A percentile compares a stretch with the other conserved stretches of the same genome.
Conservation (phyloP, 352 stramenopile species). For the Phytophthora pini region DNA sequence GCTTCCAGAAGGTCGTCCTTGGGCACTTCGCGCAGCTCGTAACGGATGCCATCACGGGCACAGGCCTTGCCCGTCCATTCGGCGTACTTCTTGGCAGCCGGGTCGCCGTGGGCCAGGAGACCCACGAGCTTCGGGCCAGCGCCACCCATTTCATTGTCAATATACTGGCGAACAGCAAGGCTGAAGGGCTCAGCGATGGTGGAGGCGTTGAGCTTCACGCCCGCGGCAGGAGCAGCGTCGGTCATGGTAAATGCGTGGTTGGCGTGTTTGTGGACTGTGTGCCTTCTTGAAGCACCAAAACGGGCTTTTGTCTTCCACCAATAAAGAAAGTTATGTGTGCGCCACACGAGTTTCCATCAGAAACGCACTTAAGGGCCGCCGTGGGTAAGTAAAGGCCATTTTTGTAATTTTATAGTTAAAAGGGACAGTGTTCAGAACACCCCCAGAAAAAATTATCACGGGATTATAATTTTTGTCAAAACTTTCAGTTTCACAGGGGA, state of each 20-base stretch:
- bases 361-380: no score
- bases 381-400: no score
- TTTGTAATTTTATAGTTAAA: no score
- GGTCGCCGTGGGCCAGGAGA: constrained; percentile 96
- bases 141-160: constrained; percentile 75
- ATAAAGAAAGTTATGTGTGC: constrained; percentile 6
- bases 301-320: constrained; percentile 10
- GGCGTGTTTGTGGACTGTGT: constrained; percentile 8
- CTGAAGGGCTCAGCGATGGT: constrained; percentile 90
- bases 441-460: no score
- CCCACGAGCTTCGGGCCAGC: constrained; percentile 89
- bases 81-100: constrained; percentile 95
- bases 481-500: no score
- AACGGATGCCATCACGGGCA: constrained; percentile 95
- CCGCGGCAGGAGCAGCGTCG: constrained; percentile 12
- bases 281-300: constrained; percentile 8
- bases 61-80: constrained; percentile 97
- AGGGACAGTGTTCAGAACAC: no score
- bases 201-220: constrained; percentile 77
- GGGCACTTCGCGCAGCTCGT: constrained; percentile 95
- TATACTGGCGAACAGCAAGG: constrained; percentile 84
- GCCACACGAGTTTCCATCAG: background rate
- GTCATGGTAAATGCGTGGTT: constrained; percentile 15
- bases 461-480: no score
- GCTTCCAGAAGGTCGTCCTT: constrained; percentile 94